Evolutionary conservation across 352 stramenopile species (phyloP), one percentile per base, ranked within the genome.

Genomic region (Peronosclerospora sorghi): DNA sequence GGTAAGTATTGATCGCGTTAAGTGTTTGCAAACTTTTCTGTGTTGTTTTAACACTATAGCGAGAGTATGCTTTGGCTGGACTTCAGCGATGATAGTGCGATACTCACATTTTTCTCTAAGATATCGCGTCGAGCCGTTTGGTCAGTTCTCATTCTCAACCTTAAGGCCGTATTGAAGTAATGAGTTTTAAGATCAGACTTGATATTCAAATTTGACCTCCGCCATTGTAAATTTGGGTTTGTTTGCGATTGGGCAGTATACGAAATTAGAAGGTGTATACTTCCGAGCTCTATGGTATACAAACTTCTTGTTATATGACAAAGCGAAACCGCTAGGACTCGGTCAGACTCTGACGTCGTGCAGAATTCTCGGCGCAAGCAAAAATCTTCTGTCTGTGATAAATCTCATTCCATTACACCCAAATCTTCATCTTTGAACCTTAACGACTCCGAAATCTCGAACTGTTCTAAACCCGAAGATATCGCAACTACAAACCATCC

Each of bases 321-420:
- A 86, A 84, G 56, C 59, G 74, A 19, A 74, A 77, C 37, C 74
- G 74, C 45, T 86, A 71, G 74, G 71, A 81, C 37, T 86, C 73
- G 19, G 71, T 86, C 73, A 32, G 67, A 83, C 38, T 70, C 62
- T 0, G 57, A 51, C 4, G 62, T 75, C 19, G 56, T 54, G 21
- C 20, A 20, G 44, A 34, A n/a, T 42, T 54, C 38, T 9, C 41
- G 39, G 4, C 34, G 41, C 39, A 63, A 50, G 27, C 17, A 51
- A 13, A 45, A 32, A 18, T 2, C n/a, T 21, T 45, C 38, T 0
- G n/a, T 12, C 4, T 19, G 4, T 10, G 44, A 23, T 28, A 46
- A 54, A 8, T 10, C 4, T 2, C 1, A 1, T 2, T 8, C 8
- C 20, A 51, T 26, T 8, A 41, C 37, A 0, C 0, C 21, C 5